Evolutionary conservation across 31 red algal species (phyloP).

Genomic region (Odonthalia washingtoniensis): DNA sequence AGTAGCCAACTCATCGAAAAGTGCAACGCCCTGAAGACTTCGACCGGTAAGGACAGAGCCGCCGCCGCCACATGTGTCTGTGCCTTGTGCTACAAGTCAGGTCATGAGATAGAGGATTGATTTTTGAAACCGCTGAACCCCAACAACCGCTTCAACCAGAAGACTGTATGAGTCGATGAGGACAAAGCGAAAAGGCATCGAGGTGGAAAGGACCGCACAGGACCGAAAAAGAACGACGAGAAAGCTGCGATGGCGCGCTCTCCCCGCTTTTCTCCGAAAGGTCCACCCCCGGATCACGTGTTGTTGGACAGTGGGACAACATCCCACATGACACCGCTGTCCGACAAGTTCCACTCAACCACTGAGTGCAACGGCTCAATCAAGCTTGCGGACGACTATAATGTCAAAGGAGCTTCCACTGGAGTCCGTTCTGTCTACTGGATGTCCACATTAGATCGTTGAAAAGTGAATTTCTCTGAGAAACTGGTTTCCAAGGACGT

Average conservation of each 20-base stretch:
- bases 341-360: not conserved
- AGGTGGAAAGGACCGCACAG: not conserved
- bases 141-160: not conserved
- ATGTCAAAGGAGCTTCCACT: slow-evolving; percentile 9
- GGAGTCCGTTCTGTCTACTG: slow-evolving; percentile 7
- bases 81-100: not conserved
- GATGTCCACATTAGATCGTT: not conserved
- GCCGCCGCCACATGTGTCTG: not conserved
- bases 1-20: slow-evolving; percentile 7
- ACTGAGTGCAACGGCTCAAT: slow-evolving; percentile 7
- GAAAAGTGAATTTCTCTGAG: slow-evolving; percentile 11
- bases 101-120: not conserved
- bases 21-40: not conserved
- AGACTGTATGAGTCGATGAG: not conserved
- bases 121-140: slow-evolving; percentile 23
- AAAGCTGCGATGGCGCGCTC: not conserved
- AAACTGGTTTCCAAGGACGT: not conserved
- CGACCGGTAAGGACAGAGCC: not conserved
- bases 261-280: not conserved
- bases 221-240: slow-evolving; percentile 20
- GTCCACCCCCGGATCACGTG: not conserved
- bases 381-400: slow-evolving; percentile 29
- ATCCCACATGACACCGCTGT: slow-evolving; percentile 7
- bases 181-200: not conserved
- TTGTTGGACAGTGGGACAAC: slow-evolving; percentile 20